These are phyloP conservation scores for Neofusicoccum sp. DNA, from an alignment of 2,329 filamentous ascomycete genomes.

Conservation along the genomic window DNA sequence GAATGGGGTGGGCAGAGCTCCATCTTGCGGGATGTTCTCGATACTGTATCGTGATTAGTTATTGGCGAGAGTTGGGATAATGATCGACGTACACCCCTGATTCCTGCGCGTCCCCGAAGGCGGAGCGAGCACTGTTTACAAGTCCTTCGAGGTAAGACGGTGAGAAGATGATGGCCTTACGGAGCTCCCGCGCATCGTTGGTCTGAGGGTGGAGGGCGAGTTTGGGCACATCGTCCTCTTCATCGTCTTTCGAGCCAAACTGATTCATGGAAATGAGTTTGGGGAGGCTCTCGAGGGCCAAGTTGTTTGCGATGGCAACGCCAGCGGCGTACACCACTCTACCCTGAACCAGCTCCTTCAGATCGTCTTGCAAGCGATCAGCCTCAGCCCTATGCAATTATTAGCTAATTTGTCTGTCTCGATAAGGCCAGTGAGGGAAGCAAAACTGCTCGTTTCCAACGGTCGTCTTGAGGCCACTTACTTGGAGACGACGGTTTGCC, in stretches of 20 bases:
- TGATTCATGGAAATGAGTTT: slow-evolving; percentile 24
- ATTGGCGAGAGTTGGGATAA: not conserved
- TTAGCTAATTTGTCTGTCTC: not conserved
- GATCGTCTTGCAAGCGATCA: not conserved
- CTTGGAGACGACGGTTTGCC: slow-evolving; percentile 31
- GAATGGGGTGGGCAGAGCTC: not conserved
- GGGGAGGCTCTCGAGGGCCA: slow-evolving; percentile 31
- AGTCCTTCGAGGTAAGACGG: slow-evolving; percentile 3
- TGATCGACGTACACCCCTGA: not conserved
- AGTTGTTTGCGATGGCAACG: slow-evolving; percentile 25
- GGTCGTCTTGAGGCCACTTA: not conserved
- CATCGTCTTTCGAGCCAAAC: slow-evolving; percentile 3
- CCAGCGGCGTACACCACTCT: slow-evolving; percentile 9
- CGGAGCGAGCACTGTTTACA: not conserved
- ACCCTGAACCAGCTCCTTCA: slow-evolving; percentile 5
- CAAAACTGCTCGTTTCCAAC: not conserved
- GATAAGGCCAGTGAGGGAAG: too few species aligned
- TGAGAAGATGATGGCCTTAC: slow-evolving; percentile 12
- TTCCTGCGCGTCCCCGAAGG: not conserved
- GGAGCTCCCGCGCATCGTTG: slow-evolving; percentile 4
- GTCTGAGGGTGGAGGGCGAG: slow-evolving; percentile 1
- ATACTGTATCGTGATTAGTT: not conserved
- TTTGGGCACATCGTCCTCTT: not conserved
- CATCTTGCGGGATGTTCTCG: slow-evolving; percentile 5
- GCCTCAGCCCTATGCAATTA: not conserved